Evolutionary conservation across 192 early-diverging fungal species (phyloP), one percentile per base, ranked within the genome.

Genomic region (Podila horticola): DNA sequence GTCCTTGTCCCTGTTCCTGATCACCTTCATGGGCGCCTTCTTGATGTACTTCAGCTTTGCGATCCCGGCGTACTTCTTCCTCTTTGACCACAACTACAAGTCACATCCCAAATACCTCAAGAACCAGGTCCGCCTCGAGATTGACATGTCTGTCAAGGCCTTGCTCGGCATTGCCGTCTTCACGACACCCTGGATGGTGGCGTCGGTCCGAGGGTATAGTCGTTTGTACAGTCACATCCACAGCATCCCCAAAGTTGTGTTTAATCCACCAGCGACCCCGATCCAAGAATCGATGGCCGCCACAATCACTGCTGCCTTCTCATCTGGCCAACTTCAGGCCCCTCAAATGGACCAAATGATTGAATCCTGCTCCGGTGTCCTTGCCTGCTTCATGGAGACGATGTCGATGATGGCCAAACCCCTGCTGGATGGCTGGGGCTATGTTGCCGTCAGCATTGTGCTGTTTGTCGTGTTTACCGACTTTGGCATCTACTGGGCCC

Each of bases 401-500:
- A 24, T 73, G 20, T 66, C 66, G 17, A 48, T 63, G 24, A 17
- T 73, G 20, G 48, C 73, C 20, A 75, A 74, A 5, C 66, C 76
- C 28, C 60, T 79, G 7, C 57, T 75, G 71, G 70, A 83, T 26
- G 96, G 93, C 3, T 95, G 92, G 88, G 66, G 86, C 26, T 97
- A 96, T 74, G 72, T 94, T 48, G 58, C 91, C 1, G 17, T 93
- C 3, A 93, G 91, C 51, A 72, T 94, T 15, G 65, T 86, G 33
- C 51, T 81, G 74, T 99, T 98, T 84, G 88, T 99, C 64, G 66
- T 95, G 82, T 97, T 98, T 64, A 98, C 97, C 13, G 98, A 99
- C 71, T 95, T 91, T 81, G 87, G 92, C 62, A 95, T 99, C 67
- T 99, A 99, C 85, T 99, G 96, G 96, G 92, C 97, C 62, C 98